Conservation (phyloP, 345 rosid species). For the Chamaenerion angustifolium region DNA sequence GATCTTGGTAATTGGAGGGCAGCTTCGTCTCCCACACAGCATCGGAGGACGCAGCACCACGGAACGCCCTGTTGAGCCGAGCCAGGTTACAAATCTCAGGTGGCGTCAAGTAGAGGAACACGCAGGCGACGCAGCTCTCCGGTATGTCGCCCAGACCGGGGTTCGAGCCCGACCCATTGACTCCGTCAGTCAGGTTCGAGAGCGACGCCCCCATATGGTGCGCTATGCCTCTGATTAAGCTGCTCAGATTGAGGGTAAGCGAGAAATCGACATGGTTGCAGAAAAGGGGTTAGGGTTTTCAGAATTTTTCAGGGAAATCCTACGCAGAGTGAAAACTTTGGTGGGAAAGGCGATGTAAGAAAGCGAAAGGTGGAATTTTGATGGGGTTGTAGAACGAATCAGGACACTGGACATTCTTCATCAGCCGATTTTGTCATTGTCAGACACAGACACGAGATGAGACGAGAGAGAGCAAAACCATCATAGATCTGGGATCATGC, state of each 20-base stretch:
- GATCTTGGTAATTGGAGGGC: constrained; percentile 64
- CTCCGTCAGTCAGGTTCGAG: constrained; percentile 54
- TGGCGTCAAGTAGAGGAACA: constrained; percentile 64
- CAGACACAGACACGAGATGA: no score
- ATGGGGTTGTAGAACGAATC: no score
- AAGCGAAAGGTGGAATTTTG: no score
- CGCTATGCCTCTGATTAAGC: neutral
- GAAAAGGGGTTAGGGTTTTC: no score
- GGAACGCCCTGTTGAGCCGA: constrained; percentile 59
- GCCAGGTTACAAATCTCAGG: constrained; percentile 99
- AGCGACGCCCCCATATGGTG: constrained; percentile 70
- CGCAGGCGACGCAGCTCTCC: constrained; percentile 87
- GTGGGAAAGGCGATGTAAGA: no score
- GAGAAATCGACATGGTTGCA: neutral
- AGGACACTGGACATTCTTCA: no score
- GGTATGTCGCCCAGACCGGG: constrained; percentile 88
- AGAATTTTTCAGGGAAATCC: no score
- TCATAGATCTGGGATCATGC: no score
- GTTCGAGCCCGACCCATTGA: constrained; percentile 29
- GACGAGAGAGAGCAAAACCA: no score
- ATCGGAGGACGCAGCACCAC: constrained; percentile 89
- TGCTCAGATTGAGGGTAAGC: neutral
- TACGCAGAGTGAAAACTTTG: no score
- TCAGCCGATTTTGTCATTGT: no score
- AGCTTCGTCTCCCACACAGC: constrained; percentile 83